Conservation (phyloP, 2,329 filamentous ascomycete genomes). For the Talaromyces amestolkiae region DNA sequence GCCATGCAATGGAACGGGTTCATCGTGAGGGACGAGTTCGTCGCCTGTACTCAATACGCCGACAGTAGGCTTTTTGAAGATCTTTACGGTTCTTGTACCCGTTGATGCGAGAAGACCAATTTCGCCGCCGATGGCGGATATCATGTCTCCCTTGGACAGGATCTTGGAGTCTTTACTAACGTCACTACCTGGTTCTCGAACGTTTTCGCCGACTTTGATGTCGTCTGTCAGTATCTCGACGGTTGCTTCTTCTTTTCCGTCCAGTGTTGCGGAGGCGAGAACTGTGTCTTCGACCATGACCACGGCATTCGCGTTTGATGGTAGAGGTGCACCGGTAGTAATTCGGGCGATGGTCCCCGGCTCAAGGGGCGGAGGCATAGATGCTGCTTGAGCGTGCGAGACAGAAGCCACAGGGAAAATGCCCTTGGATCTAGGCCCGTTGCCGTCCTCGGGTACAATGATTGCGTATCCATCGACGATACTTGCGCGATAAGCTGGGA, state of each 20-base stretch:
- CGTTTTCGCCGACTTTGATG: constrained; percentile 76
- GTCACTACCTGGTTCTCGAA: constrained; percentile 88
- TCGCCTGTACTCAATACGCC: constrained; percentile 93
- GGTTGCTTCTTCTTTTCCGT: constrained; percentile 79
- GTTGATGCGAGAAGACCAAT: constrained; percentile 86
- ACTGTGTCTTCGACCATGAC: constrained; percentile 96
- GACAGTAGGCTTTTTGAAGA: constrained; percentile 74
- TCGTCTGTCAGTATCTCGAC: constrained; percentile 80
- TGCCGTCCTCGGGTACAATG: constrained; percentile 53
- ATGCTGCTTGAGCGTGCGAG: constrained; percentile 77
- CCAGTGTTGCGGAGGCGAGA: constrained; percentile 70
- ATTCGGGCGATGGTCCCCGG: constrained; percentile 81
- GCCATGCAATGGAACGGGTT: constrained; percentile 59
- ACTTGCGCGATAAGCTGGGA: constrained; percentile 90
- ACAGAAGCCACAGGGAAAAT: constrained; percentile 82
- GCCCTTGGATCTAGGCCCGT: constrained; percentile 65
- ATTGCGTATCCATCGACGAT: constrained; percentile 97
- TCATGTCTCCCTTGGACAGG: constrained; percentile 72
- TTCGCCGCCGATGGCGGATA: constrained; percentile 84
- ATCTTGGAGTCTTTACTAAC: constrained; percentile 68
- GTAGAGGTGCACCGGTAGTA: constrained; percentile 89
- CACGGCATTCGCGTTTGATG: constrained; percentile 82
- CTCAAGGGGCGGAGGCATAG: constrained; percentile 60
- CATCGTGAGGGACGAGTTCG: constrained; percentile 76
- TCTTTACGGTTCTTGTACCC: constrained; percentile 66